Evolutionary conservation across 352 stramenopile genomes (phyloP), one percentile per base, ranked within the genome.

Genomic region (Globisporangium abappressorium): DNA sequence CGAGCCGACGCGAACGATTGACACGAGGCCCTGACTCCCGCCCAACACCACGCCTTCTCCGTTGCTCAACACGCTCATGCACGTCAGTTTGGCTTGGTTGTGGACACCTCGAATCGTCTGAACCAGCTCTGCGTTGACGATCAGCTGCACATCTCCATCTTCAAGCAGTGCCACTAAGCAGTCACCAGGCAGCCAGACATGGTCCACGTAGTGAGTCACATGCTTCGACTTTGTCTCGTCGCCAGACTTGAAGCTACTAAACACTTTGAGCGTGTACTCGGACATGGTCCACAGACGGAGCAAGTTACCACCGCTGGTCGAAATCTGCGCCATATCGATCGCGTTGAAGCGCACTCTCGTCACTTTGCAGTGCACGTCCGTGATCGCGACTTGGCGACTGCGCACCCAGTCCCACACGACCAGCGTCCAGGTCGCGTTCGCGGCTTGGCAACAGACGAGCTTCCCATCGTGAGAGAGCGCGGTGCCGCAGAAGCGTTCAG

Each of bases 331-430:
- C 78, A 93, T 89, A 64, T 94, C 86, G 49, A 92, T 80, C 20
- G 75, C 63, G 66, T 94, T 94, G 58, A 94, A 94, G 22, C 76
- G 82, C 24, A 93, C 82, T 34, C 86, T 76, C 55, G 84, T 85
- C 41, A 93, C 84, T 33, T 87, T 79, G 64, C 72, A 87, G 49
- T 93, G 84, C n/a, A 92, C 82, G 9, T 92, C 83, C 0, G 68
- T 72, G 26, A 80, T 61, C 6, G 86, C 84, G 14, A 94, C 66
- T 70, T 91, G 81, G 1, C 86, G 71, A 12, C 80, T 82, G 4
- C 83, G 78, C n/a, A 74, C 76, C 86, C 86, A 94, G 65, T 94
- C 86, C 84, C 83, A 94, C 2, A 94, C 77, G 1, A 88, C 71
- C 3, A 94, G 70, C 53, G 74, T 85, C 85, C 81, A 91, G 8